These are phyloP conservation scores for Penicillium coprophilum DNA, from an alignment of 495 filamentous ascomycete species.

Conservation along the genomic window DNA sequence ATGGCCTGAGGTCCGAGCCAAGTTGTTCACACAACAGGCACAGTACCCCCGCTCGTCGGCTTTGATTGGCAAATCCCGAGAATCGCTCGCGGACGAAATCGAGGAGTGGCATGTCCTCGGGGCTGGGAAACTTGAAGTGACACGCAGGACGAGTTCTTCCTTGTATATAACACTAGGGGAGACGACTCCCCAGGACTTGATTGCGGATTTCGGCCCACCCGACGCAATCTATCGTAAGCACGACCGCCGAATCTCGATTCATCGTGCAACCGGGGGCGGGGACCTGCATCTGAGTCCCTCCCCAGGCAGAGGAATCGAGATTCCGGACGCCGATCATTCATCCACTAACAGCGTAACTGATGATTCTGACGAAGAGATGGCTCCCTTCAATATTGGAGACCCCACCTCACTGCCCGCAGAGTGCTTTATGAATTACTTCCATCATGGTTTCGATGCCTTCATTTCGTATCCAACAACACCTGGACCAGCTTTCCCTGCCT, in stretches of 20 bases:
- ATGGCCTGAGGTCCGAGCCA: constrained; percentile 77
- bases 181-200: constrained; percentile 85
- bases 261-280: constrained; percentile 49
- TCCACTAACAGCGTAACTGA: constrained; percentile 74
- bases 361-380: constrained; percentile 68
- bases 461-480: constrained; percentile 71
- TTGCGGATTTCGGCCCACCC: constrained; percentile 88
- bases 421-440: constrained; percentile 96
- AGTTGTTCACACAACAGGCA: constrained; percentile 71
- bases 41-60: constrained; percentile 62
- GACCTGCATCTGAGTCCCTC: constrained; percentile 42
- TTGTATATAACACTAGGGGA: constrained; percentile 72
- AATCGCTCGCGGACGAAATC: constrained; percentile 72
- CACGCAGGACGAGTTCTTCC: constrained; percentile 57
- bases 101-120: constrained; percentile 73
- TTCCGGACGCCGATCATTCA: constrained; percentile 75
- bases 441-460: constrained; percentile 91
- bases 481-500: constrained; percentile 62
- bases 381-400: constrained; percentile 32
- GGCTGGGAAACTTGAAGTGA: constrained; percentile 72
- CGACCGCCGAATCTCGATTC: constrained; percentile 88
- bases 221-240: constrained; percentile 93
- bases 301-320: constrained; percentile 45
- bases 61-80: constrained; percentile 59
- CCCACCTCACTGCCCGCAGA: constrained; percentile 55